Evolutionary conservation across 2,329 filamentous ascomycete genomes (phyloP).

Genomic region (Venturiaceae sp.): DNA sequence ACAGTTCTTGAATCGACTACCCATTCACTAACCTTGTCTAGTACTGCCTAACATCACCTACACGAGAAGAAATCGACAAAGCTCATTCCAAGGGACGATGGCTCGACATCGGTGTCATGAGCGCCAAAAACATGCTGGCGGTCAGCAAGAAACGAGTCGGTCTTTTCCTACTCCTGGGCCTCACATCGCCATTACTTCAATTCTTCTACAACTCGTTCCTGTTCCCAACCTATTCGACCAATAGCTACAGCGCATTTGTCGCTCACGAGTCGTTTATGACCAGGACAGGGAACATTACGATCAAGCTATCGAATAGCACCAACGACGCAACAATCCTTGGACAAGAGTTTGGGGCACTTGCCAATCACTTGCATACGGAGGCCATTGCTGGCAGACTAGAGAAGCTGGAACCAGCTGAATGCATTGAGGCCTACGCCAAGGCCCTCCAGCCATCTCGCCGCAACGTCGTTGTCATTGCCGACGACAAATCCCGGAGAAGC

Average conservation of each 20-base stretch:
- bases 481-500: background rate
- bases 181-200: conserved; percentile 26
- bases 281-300: background rate
- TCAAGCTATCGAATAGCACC: background rate
- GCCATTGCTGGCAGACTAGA: background rate
- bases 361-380: background rate
- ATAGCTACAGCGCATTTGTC: conserved; percentile 6
- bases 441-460: conserved; percentile 2
- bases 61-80: conserved; percentile 36
- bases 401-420: conserved; percentile 1
- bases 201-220: conserved; percentile 17
- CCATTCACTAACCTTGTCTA: background rate
- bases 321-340: background rate
- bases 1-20: background rate
- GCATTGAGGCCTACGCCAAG: conserved; percentile 6
- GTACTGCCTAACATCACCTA: conserved; percentile 39
- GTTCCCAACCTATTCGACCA: conserved; percentile 4
- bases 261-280: conserved; percentile 5
- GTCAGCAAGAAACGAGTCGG: conserved; percentile 14
- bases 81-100: conserved; percentile 33
- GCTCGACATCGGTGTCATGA: conserved; percentile 37
- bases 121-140: conserved; percentile 25
- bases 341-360: background rate
- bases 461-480: conserved; percentile 7
- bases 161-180: conserved; percentile 16